Evolutionary conservation across 1,284 basidiomycete species (phyloP), one percentile per base, ranked within the genome.

Genomic region (Coriolopsis trogii): DNA sequence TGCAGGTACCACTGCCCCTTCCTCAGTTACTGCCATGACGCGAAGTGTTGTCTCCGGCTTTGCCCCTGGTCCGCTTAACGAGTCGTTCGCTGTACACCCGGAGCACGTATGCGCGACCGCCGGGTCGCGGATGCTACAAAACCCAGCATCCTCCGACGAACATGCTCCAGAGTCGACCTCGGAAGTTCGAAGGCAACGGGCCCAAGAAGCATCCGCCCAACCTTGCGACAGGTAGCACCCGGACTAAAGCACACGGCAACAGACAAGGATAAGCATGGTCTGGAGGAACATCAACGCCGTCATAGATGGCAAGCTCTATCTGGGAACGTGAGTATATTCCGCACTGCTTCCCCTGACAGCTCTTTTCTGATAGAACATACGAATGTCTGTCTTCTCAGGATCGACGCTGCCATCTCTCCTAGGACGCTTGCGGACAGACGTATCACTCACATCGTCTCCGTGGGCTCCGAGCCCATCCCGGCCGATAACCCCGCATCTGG

Each of bases 251-350:
- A 26, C 41, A 23, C 13, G 41, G n/a, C n/a, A n/a, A n/a, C n/a
- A n/a, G 41, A 23, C 38, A 39, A 46, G 39, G 18, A 13, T 48
- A 55, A 59, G 51, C 67, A 80, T 79, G 75, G 74, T 70, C 67
- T 89, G 87, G 85, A 88, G 77, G 68, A 89, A 88, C 72, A 79
- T 90, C 70, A 81, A 86, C 67, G 70, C 82, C 40, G 74, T 91
- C 70, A 83, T 90, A 67, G 79, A 83, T 45, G 78, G 78, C 63
- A 81, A 74, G 67, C 78, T 90, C 69, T 89, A 78, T 72, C 72
- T 91, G 66, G 88, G 88, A 72, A 90, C 89, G 87, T 90, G 63
- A 72, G 88, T 71, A 16, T 45, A 55, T 18, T 8, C 31, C 37
- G 44, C 59, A 62, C 53, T 58, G 59, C 63, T 57, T 75, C 60